Conservation (phyloP, 805 yeast species). For the Debaryomyces maramus region DNA sequence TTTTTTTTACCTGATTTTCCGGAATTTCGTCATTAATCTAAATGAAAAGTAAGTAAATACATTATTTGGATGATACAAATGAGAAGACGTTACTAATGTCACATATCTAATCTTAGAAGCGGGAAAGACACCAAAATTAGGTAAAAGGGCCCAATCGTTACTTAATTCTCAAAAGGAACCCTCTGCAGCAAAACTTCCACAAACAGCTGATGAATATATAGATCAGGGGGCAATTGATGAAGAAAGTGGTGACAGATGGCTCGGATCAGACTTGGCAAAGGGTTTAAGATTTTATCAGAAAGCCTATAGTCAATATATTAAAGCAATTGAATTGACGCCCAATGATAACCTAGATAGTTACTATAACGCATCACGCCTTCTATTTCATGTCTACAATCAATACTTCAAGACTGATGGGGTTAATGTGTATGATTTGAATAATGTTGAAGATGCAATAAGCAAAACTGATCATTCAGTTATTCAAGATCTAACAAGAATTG, state of each 20-base stretch:
- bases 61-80: too few relatives aligned
- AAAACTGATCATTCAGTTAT: conserved; percentile 35
- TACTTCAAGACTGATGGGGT: conserved; percentile 50
- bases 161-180: conserved; percentile 8
- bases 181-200: conserved; percentile 21
- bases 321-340: conserved; percentile 28
- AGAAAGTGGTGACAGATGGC: conserved; percentile 78
- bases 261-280: conserved; percentile 62
- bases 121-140: conserved; percentile 16
- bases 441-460: conserved; percentile 33
- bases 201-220: conserved; percentile 53
- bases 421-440: conserved; percentile 26
- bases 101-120: not conserved
- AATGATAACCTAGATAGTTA: conserved; percentile 42
- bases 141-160: conserved; percentile 14
- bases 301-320: conserved; percentile 47
- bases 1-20: too few relatives aligned
- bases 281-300: conserved; percentile 63
- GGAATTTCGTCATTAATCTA: not conserved
- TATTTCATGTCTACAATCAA: conserved; percentile 57
- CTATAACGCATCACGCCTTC: conserved; percentile 59
- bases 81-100: not conserved
- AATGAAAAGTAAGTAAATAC: not conserved
- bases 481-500: conserved; percentile 35
- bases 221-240: conserved; percentile 60